Conservation (phyloP, 331 rosid genomes). For the Stylosanthes scabra region DNA sequence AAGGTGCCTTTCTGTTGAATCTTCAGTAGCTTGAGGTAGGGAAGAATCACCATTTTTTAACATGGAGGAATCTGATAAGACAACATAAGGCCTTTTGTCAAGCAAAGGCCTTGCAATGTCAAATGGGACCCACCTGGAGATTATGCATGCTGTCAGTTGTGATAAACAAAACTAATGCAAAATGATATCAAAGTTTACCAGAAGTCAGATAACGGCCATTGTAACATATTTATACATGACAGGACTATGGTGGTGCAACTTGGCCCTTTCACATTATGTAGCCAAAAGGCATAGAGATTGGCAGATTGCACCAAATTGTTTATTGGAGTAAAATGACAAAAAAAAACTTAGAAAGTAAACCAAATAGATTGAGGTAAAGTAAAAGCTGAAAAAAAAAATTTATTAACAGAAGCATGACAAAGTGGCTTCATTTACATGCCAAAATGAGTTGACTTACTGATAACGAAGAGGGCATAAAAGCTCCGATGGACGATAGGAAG, state of each 20-base stretch:
- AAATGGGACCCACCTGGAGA: constrained; percentile 86
- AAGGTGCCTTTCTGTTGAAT: constrained; percentile 48
- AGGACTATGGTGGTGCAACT: constrained; percentile 6
- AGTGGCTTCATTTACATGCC: constrained; percentile 3
- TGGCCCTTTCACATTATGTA: constrained; percentile 23
- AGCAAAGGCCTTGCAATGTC: constrained; percentile 76
- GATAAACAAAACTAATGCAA: neutral
- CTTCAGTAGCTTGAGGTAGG: constrained; percentile 47
- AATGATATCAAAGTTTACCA: constrained; percentile 26
- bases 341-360: neutral
- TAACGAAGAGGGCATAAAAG: constrained; percentile 93
- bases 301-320: constrained; percentile 12
- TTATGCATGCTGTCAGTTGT: constrained; percentile 37
- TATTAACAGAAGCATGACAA: constrained; percentile 22
- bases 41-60: constrained; percentile 63
- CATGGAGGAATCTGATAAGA: constrained; percentile 71
- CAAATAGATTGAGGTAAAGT: constrained; percentile 15
- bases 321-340: neutral
- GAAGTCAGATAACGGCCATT: neutral
- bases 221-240: neutral
- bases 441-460: constrained; percentile 61
- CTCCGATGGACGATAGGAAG: constrained; percentile 85
- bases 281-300: constrained; percentile 4
- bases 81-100: constrained; percentile 68
- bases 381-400: constrained; percentile 20